Conservation (phyloP, 1,284 basidiomycete species). For the Ganoderma boninense region DNA sequence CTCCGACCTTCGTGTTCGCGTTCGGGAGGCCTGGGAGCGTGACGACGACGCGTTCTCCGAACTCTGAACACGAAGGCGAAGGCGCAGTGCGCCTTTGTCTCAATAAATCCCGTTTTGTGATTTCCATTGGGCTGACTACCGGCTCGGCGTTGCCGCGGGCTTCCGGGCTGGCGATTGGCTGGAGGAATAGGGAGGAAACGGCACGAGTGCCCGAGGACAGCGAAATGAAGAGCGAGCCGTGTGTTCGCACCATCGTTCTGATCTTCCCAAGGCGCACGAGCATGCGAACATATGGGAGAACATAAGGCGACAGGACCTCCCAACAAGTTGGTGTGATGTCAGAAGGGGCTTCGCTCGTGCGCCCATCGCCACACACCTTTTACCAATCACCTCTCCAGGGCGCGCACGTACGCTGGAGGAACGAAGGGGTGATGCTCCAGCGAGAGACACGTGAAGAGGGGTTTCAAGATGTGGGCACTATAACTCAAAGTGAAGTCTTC, state of each 20-base stretch:
- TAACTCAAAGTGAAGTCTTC: slow-evolving; percentile 32
- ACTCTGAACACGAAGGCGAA: slow-evolving; percentile 12
- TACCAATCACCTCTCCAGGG: slow-evolving; percentile 6
- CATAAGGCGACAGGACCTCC: slow-evolving; percentile 5
- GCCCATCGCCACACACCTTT: slow-evolving; percentile 8
- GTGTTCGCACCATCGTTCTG: slow-evolving; percentile 28
- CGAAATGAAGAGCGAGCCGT: slow-evolving; percentile 31
- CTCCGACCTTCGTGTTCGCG: slow-evolving; percentile 15
- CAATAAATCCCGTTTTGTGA: slow-evolving; percentile 26
- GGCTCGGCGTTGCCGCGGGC: slow-evolving; percentile 23
- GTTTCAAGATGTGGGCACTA: slow-evolving; percentile 22
- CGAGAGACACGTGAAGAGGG: slow-evolving; percentile 17
- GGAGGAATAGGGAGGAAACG: slow-evolving; percentile 21
- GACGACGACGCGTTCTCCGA: slow-evolving; percentile 2
- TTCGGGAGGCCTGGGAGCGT: slow-evolving; percentile 8
- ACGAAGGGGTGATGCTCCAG: slow-evolving; percentile 14
- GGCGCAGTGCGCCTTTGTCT: not conserved
- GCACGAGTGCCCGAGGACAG: slow-evolving; percentile 30
- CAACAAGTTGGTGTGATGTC: slow-evolving; percentile 22
- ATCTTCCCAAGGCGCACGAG: slow-evolving; percentile 21
- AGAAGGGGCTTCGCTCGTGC: slow-evolving; percentile 14
- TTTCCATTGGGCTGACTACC: slow-evolving; percentile 16
- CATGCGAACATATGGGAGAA: slow-evolving; percentile 16
- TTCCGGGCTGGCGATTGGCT: slow-evolving; percentile 21
- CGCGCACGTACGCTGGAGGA: slow-evolving; percentile 16